These are phyloP conservation scores for Trichoderma erinaceum DNA, from an alignment of 495 filamentous ascomycete species.

Conservation along the genomic window DNA sequence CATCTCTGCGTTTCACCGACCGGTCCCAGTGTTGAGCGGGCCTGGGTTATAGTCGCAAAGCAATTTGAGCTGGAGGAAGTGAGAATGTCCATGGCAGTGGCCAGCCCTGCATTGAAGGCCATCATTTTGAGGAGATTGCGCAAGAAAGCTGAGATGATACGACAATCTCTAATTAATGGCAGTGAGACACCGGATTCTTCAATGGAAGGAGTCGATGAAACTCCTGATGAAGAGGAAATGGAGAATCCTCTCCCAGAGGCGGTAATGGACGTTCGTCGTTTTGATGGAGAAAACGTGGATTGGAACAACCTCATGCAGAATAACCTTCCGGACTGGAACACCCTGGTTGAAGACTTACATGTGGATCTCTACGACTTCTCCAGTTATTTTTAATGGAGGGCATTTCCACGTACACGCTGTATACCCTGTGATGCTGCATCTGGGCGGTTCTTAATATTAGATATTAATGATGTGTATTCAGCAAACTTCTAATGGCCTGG, in stretches of 20 bases:
- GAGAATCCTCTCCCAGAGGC: neutral
- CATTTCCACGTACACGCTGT: neutral
- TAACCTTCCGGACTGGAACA: neutral
- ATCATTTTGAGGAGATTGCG: neutral
- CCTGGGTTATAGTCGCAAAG: constrained; percentile 16
- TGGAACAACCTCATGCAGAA: constrained; percentile 7
- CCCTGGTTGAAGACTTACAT: neutral
- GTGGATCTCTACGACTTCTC: neutral
- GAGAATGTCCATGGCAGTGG: neutral
- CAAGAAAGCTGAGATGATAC: constrained; percentile 4
- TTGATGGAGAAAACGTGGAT: constrained; percentile 9
- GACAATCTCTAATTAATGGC: neutral
- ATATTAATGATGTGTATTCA: neutral
- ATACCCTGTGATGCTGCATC: neutral
- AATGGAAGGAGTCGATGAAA: neutral
- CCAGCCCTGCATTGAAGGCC: neutral
- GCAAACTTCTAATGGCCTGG: neutral
- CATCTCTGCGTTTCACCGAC: constrained; percentile 19
- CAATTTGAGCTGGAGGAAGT: constrained; percentile 14
- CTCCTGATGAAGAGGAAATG: neutral
- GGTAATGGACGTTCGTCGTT: neutral
- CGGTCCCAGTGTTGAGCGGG: constrained; percentile 14
- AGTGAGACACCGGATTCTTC: neutral
- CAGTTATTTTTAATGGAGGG: neutral
- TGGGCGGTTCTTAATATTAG: neutral